These are phyloP conservation scores for Pythium aquatile DNA, from an alignment of 352 stramenopile genomes.

Conservation along the genomic window DNA sequence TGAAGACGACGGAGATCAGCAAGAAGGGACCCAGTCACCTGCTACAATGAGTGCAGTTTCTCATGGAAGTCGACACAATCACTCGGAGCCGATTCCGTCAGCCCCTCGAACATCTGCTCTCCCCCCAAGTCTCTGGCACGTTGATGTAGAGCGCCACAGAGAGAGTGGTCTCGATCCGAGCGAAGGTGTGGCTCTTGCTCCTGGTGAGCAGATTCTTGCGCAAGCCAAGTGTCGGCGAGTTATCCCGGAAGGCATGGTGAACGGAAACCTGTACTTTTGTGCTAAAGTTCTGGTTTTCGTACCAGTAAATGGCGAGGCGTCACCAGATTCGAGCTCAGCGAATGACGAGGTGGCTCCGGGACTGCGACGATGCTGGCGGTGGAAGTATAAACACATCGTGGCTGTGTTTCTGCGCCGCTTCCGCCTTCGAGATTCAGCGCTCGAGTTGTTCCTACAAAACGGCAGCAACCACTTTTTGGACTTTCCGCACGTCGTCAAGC, in stretches of 20 bases:
- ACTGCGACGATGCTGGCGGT: conserved; percentile 71
- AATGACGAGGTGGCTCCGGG: conserved; percentile 63
- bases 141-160: conserved; percentile 33
- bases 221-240: conserved; percentile 67
- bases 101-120: conserved; percentile 8
- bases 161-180: conserved; percentile 71
- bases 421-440: conserved; percentile 72
- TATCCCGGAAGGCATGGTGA: conserved; percentile 69
- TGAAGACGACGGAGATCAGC: conserved; percentile 19
- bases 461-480: conserved; percentile 82
- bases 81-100: neutral
- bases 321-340: conserved; percentile 2
- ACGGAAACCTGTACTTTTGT: conserved; percentile 63
- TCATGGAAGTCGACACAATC: neutral
- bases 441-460: conserved; percentile 83
- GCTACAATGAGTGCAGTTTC: neutral
- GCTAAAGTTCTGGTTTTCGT: conserved; percentile 69
- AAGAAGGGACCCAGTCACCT: conserved; percentile 5
- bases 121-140: conserved; percentile 22
- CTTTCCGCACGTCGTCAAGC: conserved; percentile 62
- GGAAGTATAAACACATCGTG: conserved; percentile 77
- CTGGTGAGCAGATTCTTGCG: conserved; percentile 64
- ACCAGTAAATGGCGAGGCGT: conserved; percentile 24
- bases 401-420: conserved; percentile 81
- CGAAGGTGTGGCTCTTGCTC: conserved; percentile 51